Evolutionary conservation across 1,139 yeast species (phyloP).

Genomic region (Yamadazyma dendronema): DNA sequence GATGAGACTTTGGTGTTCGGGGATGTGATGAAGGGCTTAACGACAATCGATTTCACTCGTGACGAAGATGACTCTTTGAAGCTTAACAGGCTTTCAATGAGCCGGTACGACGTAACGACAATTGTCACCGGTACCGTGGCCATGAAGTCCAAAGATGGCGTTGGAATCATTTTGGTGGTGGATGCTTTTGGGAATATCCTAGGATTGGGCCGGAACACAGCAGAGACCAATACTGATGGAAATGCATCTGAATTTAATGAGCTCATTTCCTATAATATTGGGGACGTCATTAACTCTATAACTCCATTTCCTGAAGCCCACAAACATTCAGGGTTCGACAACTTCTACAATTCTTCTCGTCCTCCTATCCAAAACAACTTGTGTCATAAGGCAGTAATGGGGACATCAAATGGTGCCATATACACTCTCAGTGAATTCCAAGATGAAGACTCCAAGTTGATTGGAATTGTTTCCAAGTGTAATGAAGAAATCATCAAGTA

Average conservation of each 20-base stretch:
- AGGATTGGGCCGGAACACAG: constrained; percentile 9
- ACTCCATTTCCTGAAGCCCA: constrained; percentile 9
- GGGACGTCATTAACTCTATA: constrained; percentile 33
- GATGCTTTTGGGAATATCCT: constrained; percentile 35
- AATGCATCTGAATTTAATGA: constrained; percentile 9
- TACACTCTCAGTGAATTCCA: constrained; percentile 22
- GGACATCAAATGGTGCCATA: constrained; percentile 39
- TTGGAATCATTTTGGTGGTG: constrained; percentile 17
- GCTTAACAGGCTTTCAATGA: constrained; percentile 5
- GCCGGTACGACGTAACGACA: constrained; percentile 9
- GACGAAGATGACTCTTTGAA: background rate
- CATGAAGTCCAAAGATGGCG: constrained; percentile 2
- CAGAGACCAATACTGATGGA: background rate
- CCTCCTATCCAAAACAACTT: no score
- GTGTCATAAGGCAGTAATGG: constrained; percentile 22
- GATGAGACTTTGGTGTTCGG: constrained; percentile 15
- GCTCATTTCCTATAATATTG: constrained; percentile 24
- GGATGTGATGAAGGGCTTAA: constrained; percentile 24
- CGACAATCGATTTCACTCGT: constrained; percentile 1
- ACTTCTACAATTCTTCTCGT: no score
- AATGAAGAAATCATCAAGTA: constrained; percentile 16
- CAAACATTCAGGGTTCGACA: no score
- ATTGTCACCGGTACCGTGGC: constrained; percentile 11
- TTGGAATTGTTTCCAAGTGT: constrained; percentile 14
- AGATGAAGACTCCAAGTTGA: constrained; percentile 24